These are phyloP conservation scores for Candida xyloterini DNA, from an alignment of 805 yeast genomes.

Conservation along the genomic window DNA sequence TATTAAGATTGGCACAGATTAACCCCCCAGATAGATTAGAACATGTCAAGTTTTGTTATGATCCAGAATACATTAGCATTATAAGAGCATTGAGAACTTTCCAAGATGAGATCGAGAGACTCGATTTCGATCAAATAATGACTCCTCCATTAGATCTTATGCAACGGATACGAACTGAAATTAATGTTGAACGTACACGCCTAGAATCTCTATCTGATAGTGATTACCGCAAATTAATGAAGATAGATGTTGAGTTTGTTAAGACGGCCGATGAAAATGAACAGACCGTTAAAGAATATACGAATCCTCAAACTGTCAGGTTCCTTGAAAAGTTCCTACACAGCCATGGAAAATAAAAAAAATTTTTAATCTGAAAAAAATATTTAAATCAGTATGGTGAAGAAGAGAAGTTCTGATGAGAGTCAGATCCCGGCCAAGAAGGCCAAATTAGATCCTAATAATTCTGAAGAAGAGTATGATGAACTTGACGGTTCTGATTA, in stretches of 20 bases:
- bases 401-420: constrained; percentile 10
- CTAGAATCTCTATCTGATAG: constrained; percentile 5
- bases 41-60: constrained; percentile 30
- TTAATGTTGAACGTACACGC: constrained; percentile 9
- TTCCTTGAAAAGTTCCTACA: constrained; percentile 20
- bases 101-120: constrained; percentile 11
- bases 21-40: constrained; percentile 21
- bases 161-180: constrained; percentile 12
- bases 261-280: constrained; percentile 21
- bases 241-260: constrained; percentile 18
- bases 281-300: constrained; percentile 12
- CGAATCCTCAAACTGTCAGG: constrained; percentile 29
- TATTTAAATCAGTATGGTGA: constrained; percentile 5
- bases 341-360: constrained; percentile 9
- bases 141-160: constrained; percentile 14
- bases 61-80: constrained; percentile 35
- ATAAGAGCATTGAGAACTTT: constrained; percentile 21
- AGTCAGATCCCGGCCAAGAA: constrained; percentile 16
- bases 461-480: constrained; percentile 17
- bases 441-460: constrained; percentile 24
- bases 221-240: constrained; percentile 14
- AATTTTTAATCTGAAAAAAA: constrained; percentile 10
- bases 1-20: constrained; percentile 41
- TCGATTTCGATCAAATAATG: constrained; percentile 11
- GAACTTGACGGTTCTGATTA: constrained; percentile 36